These are phyloP conservation scores for Tolypocladium cylindrosporum DNA, from an alignment of 2,329 filamentous ascomycete species.

Conservation along the genomic window DNA sequence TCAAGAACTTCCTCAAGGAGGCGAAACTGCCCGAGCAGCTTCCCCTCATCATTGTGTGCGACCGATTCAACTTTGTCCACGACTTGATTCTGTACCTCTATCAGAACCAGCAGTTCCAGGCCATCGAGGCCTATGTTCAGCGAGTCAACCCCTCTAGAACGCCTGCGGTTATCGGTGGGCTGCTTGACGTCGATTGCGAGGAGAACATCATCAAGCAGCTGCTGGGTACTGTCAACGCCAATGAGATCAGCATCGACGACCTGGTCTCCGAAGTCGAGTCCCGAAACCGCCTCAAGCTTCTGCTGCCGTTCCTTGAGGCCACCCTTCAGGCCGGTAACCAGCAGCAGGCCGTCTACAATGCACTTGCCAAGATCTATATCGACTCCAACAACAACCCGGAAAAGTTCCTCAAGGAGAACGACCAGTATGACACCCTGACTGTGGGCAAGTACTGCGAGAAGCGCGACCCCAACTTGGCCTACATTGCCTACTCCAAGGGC, in stretches of 20 bases:
- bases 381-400: conserved; percentile 98
- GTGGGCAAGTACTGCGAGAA: conserved; percentile 99
- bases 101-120: conserved; percentile 98
- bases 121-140: conserved; percentile 96
- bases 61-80: conserved; percentile 98
- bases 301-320: conserved; percentile 91
- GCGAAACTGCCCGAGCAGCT: conserved; percentile 86
- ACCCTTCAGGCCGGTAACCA: conserved; percentile 85
- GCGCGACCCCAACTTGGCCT: conserved; percentile 90
- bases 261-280: conserved; percentile 92
- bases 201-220: conserved; percentile 93
- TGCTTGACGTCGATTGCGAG: conserved; percentile 95
- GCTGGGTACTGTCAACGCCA: conserved; percentile 71
- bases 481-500: conserved; percentile 91
- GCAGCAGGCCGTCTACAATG: conserved; percentile 94
- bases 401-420: conserved; percentile 94
- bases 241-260: conserved; percentile 85
- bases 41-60: conserved; percentile 94
- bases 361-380: conserved; percentile 98
- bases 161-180: conserved; percentile 82
- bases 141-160: conserved; percentile 87
- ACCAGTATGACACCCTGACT: conserved; percentile 83
- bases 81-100: conserved; percentile 94
- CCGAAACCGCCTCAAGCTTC: conserved; percentile 87
- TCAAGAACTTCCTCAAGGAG: conserved; percentile 99